These are phyloP conservation scores for Paracoccidioides lutzii DNA, from an alignment of 2,329 filamentous ascomycete species.

Conservation along the genomic window DNA sequence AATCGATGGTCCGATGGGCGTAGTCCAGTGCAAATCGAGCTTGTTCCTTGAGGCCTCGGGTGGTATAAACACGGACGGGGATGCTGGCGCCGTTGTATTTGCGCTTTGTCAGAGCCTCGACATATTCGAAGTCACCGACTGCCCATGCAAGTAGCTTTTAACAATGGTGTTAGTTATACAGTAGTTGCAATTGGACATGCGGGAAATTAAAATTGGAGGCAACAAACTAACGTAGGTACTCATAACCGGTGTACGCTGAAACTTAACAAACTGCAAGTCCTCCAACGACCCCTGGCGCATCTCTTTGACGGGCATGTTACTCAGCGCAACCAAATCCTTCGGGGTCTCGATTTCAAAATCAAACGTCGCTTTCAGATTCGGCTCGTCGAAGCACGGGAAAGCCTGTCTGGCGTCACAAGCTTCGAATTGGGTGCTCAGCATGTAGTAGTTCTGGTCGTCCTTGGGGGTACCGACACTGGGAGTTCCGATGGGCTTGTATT, in stretches of 20 bases:
- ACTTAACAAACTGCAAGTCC: slow-evolving; percentile 54
- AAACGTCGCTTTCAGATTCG: slow-evolving; percentile 91
- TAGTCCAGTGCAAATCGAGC: slow-evolving; percentile 81
- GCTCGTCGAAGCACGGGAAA: slow-evolving; percentile 97
- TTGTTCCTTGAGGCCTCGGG: slow-evolving; percentile 83
- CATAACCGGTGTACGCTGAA: slow-evolving; percentile 79
- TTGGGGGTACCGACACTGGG: slow-evolving; percentile 65
- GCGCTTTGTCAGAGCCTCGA: slow-evolving; percentile 80
- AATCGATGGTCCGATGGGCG: slow-evolving; percentile 86
- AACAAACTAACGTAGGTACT: slow-evolving; percentile 53
- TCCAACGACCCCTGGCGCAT: slow-evolving; percentile 55
- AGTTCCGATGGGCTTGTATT: slow-evolving; percentile 70
- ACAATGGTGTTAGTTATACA: slow-evolving; percentile 12
- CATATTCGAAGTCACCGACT: slow-evolving; percentile 90
- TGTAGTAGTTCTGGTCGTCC: slow-evolving; percentile 52
- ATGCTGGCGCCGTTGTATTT: slow-evolving; percentile 84
- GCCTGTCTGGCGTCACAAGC: slow-evolving; percentile 87
- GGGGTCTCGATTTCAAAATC: slow-evolving; percentile 89
- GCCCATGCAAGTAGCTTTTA: slow-evolving; percentile 79
- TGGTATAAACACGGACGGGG: slow-evolving; percentile 92
- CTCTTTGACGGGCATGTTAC: slow-evolving; percentile 86
- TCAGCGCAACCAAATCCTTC: slow-evolving; percentile 72
- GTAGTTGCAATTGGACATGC: too few species aligned
- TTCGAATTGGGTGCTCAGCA: slow-evolving; percentile 96
- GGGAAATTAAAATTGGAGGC: too few species aligned